Evolutionary conservation across 169 alveolate genomes (phyloP).

Genomic region (Babesia bigemina): DNA sequence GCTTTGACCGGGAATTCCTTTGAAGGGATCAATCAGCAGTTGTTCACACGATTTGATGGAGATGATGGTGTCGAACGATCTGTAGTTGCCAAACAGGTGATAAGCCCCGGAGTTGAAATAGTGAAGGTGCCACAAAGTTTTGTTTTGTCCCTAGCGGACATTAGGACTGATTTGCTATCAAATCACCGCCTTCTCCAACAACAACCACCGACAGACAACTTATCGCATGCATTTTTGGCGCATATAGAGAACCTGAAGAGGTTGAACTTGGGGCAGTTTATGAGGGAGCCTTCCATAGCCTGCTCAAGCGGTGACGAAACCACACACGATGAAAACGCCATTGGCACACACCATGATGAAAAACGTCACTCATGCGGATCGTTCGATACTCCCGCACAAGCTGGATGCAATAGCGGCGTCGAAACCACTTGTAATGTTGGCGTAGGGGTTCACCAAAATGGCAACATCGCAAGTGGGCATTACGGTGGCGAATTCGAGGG

Average conservation of each 20-base stretch:
- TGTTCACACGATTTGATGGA: conserved; percentile 43
- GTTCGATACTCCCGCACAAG: no score
- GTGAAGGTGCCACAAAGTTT: conserved; percentile 13
- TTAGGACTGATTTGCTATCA: background rate
- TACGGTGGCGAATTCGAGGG: background rate
- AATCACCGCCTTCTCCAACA: background rate
- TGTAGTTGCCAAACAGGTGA: conserved; percentile 6
- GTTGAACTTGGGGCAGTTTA: conserved; percentile 17
- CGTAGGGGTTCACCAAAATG: background rate
- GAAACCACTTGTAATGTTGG: background rate
- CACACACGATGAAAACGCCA: background rate
- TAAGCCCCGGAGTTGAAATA: conserved; percentile 7
- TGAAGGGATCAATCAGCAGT: background rate
- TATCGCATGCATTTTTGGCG: background rate
- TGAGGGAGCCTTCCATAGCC: background rate
- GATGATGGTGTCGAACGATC: conserved; percentile 48
- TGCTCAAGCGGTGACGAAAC: background rate
- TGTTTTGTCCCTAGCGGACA: conserved; percentile 22
- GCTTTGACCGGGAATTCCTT: conserved; percentile 24
- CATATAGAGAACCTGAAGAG: conserved; percentile 24
- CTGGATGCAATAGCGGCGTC: no score
- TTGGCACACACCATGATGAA: background rate
- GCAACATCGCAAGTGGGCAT: background rate
- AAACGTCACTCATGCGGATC: background rate
- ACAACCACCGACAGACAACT: no score